A percentile compares a stretch with the other conserved stretches of the same genome.
Conservation (phyloP, 768 basidiomycete species). For the Mrakia frigida region DNA sequence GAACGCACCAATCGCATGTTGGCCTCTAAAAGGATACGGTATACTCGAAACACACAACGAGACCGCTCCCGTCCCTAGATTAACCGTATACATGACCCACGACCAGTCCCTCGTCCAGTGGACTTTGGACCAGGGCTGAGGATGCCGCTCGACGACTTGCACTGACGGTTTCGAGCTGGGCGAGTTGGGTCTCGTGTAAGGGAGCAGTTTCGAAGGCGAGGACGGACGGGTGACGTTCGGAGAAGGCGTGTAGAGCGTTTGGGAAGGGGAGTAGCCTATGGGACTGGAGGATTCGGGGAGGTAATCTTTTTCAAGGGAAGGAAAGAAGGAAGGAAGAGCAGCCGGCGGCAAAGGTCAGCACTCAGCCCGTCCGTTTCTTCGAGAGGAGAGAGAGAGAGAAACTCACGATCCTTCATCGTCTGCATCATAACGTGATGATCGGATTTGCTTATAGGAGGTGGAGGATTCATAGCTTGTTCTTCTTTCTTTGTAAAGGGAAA, state of each 20-base stretch:
- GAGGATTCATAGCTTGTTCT: neutral
- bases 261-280: neutral
- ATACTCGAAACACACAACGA: conserved; percentile 24
- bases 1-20: conserved; percentile 32
- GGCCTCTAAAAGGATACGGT: conserved; percentile 31
- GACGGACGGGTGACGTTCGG: neutral
- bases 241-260: neutral
- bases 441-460: neutral
- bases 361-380: neutral
- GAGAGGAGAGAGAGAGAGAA: too few relatives aligned
- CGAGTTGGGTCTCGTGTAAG: neutral
- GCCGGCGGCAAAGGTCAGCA: neutral
- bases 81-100: neutral
- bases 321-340: neutral
- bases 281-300: neutral
- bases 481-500: too few relatives aligned
- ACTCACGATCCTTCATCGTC: neutral
- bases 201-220: neutral
- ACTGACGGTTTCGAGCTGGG: neutral
- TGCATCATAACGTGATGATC: neutral
- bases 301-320: neutral
- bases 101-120: neutral
- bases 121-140: neutral
- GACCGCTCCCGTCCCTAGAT: conserved; percentile 30
- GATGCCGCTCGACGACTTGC: neutral